A percentile compares a stretch with the other conserved stretches of the same genome.
Conservation (phyloP, 2,329 filamentous ascomycete genomes). For the Colletotrichum spaethianum region DNA sequence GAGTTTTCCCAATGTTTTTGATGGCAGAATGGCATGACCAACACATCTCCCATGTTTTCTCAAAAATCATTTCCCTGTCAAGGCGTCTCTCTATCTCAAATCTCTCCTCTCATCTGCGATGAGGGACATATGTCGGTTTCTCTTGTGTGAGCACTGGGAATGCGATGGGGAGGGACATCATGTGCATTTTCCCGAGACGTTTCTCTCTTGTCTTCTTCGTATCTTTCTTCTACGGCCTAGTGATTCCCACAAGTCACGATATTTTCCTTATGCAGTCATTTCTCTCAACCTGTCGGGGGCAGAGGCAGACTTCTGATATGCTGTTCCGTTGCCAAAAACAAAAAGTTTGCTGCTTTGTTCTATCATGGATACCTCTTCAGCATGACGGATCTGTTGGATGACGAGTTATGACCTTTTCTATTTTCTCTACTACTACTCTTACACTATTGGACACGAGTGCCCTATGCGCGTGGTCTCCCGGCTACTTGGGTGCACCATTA, state of each 20-base stretch:
- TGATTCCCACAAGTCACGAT: constrained; percentile 41
- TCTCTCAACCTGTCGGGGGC: constrained; percentile 37
- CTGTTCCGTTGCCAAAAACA: constrained; percentile 30
- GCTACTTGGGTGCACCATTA: constrained; percentile 19
- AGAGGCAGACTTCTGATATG: constrained; percentile 40
- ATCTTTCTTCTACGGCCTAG: constrained; percentile 40
- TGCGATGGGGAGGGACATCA: constrained; percentile 31
- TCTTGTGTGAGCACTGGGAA: constrained; percentile 38
- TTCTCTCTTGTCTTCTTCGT: constrained; percentile 32
- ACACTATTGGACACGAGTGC: constrained; percentile 15
- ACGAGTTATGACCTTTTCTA: constrained; percentile 39
- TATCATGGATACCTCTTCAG: constrained; percentile 43
- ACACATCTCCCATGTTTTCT: constrained; percentile 35
- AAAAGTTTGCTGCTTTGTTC: constrained; percentile 42
- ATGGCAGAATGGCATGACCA: constrained; percentile 38
- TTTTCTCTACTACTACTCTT: constrained; percentile 5
- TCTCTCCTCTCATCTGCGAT: constrained; percentile 37
- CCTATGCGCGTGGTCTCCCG: constrained; percentile 10
- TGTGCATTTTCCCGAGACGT: constrained; percentile 31
- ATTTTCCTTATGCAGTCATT: constrained; percentile 38
- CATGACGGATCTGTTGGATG: constrained; percentile 41
- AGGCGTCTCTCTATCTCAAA: constrained; percentile 29
- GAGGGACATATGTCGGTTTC: constrained; percentile 37
- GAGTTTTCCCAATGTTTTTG: constrained; percentile 33
- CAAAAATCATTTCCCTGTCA: constrained; percentile 38